Base-by-base conservation (phyloP, 371 early-diverging fungal genomes). In the Encephalitozoon hellem region DNA sequence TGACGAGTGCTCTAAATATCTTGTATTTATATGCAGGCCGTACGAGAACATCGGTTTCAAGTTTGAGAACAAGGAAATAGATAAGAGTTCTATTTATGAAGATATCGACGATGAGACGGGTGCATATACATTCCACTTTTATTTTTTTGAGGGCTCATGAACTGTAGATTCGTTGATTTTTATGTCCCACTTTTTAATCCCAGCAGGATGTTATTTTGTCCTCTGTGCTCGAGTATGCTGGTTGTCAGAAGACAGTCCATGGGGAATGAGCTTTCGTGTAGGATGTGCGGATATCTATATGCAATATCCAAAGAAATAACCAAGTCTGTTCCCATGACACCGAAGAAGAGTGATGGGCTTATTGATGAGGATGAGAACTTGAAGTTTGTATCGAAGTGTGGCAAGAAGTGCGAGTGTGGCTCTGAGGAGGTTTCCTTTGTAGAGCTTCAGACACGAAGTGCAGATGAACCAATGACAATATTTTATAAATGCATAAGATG, bases 391-490 rank as follows among this genome's bases (percentile, higher is more conserved):
- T 11, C 74, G 51, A 80, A 69, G 68, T 79, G 76, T 65, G 78
- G 72, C 39, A 78, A 78, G 75, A 76, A 54, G 41, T 84, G 80
- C 69, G 91, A 92, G 82, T 98, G 99, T 87, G 88, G 88, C 64
- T 80, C 88, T 51, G 88, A 94, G 63, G 92, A 89, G 79, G 90
- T 90, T 74, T 89, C 90, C 8, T 97, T 94, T 85, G 94, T 89
- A 87, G 96, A 97, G 86, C 90, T 92, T 89, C 93, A 94, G 87
- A 97, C 95, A 71, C 88, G 98, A 49, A 91, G 91, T 80, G 98
- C 98, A 23, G 98, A 97, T 89, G 98, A 86, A 72, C 84, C 86
- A 4, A 84, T 82, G 82, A 86, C 86, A 2, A 83, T 86, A 39
- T 84, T 86, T 76, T 84, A 86, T 68, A 65, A 76, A 41, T 86